phyloP scores from a whole-genome alignment of 306 rosid genomes.

The Ziziphus jujuba region DNA sequence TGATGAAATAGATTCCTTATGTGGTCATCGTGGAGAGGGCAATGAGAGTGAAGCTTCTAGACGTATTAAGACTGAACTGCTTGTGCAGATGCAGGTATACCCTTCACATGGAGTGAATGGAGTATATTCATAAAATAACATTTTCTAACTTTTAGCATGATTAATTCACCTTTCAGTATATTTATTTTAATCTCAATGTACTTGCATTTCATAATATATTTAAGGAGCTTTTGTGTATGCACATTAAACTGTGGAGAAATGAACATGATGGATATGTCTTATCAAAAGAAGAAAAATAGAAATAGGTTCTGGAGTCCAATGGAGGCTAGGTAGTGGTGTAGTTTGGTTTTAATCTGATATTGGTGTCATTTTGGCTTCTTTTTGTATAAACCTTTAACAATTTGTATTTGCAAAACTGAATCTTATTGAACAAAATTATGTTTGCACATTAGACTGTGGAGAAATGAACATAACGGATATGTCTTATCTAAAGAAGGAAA shows the following conservation, averaged over 20 bases:
- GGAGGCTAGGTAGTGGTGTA: neutral
- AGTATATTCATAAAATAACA: neutral
- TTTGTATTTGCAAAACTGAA: too few species aligned
- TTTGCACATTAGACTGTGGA: too few species aligned
- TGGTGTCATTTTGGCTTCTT: too few species aligned
- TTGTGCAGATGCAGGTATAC: conserved; percentile 99
- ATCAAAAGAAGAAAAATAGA: too few species aligned
- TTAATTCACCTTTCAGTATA: too few species aligned
- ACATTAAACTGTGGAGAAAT: too few species aligned
- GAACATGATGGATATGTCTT: too few species aligned
- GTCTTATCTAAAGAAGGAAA: too few species aligned
- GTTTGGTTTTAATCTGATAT: neutral
- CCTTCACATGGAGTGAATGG: conserved; percentile 28
- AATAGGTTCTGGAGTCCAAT: neutral
- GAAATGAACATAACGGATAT: too few species aligned
- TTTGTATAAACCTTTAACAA: too few species aligned
- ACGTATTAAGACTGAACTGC: conserved; percentile 96
- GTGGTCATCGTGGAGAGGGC: conserved; percentile 99
- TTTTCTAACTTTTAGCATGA: neutral
- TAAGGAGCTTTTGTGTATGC: too few species aligned
- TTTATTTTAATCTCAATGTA: neutral
- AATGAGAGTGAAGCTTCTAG: conserved; percentile 99
- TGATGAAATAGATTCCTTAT: conserved; percentile 97
- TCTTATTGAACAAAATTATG: too few species aligned
- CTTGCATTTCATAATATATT: neutral